Evolutionary conservation across 2,329 filamentous ascomycete species (phyloP).

Genomic region (Fusarium guadeloupense): DNA sequence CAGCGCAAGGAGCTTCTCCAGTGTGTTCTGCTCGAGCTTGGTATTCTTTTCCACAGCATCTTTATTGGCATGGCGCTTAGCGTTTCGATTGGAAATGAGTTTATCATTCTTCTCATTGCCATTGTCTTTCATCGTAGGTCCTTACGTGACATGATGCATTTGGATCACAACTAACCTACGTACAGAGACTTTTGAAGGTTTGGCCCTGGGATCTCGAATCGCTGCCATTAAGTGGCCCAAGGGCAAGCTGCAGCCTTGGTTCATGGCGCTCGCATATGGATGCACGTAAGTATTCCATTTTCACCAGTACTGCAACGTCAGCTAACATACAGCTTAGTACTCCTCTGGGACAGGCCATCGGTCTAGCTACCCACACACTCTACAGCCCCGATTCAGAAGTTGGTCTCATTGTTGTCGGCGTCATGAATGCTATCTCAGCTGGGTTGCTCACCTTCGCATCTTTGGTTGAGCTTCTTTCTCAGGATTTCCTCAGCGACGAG

Average conservation of each 20-base stretch:
- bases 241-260: slow-evolving; percentile 59
- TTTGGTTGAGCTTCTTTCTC: slow-evolving; percentile 75
- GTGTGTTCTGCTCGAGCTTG: slow-evolving; percentile 80
- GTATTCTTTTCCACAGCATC: slow-evolving; percentile 70
- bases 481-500: slow-evolving; percentile 74
- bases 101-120: slow-evolving; percentile 80
- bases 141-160: accelerated
- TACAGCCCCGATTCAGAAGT: slow-evolving; percentile 74
- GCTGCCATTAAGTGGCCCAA: slow-evolving; percentile 60
- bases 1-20: slow-evolving; percentile 74
- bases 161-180: not conserved
- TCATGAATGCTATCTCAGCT: slow-evolving; percentile 78
- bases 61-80: slow-evolving; percentile 88
- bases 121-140: slow-evolving; percentile 75
- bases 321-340: slow-evolving; percentile 57
- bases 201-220: slow-evolving; percentile 72
- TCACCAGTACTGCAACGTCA: not conserved
- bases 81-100: slow-evolving; percentile 78
- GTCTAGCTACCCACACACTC: slow-evolving; percentile 72
- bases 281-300: slow-evolving; percentile 53
- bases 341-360: slow-evolving; percentile 77
- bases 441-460: slow-evolving; percentile 77
- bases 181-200: slow-evolving; percentile 60
- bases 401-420: slow-evolving; percentile 74
- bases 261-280: slow-evolving; percentile 67